Base-by-base conservation (phyloP, 1,139 yeast genomes). In the Blastobotrys persicus region DNA sequence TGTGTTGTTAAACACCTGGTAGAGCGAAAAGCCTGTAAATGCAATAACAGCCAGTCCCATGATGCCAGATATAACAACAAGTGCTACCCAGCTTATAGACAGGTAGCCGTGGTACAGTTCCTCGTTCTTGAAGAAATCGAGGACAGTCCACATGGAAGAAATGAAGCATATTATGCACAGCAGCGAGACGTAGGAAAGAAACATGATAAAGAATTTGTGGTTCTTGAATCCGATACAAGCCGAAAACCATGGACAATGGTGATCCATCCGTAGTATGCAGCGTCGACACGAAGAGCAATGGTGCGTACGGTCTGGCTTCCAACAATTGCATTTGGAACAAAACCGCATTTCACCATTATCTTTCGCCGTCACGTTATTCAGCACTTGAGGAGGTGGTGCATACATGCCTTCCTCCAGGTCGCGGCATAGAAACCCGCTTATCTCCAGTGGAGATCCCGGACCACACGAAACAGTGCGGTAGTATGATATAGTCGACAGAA, bases 171-270 rank as follows among this genome's bases (percentile, higher is more conserved):
- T 54, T 2, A 69, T 47, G 5, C 81, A 72, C 54, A 81, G 83
- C 0, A 76, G 39, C 1, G 82, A 68, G 4, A 80, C 73, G 62
- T 85, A 85, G 9, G 75, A 42, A 49, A 92, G 68, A 62, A 87
- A 85, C 66, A 89, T 96, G 18, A 88, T 66, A 63, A 88, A 91
- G 61, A 72, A 79, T 68, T 88, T 86, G 61, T 88, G 91, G 68
- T 91, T 91, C 43, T 70, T 70, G 68, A 77, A 85, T 0, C 98
- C 98, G 49, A 94, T 80, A 65, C 98, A 92, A 11, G 80, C 75
- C 3, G 95, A 81, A 64, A 92, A 89, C 98, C 98, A 92, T 0
- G 98, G 98, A 65, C 98, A 92, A 66, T 92, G 98, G 64, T 92
- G 98, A 51, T 87, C 78, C 75, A 72, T 72, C 34, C 68, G 59